Evolutionary conservation across 768 basidiomycete species (phyloP), one percentile per base, ranked within the genome.

Genomic region (Thelephora ganbajun): DNA sequence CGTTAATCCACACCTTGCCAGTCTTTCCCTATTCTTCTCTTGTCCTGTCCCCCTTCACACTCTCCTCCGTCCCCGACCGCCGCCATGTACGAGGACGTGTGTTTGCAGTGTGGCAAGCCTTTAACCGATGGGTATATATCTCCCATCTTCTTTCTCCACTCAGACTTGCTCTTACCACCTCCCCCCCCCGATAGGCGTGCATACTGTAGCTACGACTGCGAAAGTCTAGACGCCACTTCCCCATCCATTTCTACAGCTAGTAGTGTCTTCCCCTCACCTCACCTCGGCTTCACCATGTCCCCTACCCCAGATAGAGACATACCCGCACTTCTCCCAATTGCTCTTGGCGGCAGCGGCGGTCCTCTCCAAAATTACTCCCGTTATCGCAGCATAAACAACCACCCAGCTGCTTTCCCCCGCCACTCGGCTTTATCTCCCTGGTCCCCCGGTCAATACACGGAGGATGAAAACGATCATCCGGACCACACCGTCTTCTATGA

Each of bases 171-270:
- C 39, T 41, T 14, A 41, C 41, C 33, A n/a, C n/a, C n/a, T n/a
- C 18, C 33, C 35, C 23, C 20, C 35, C 6, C 47, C 39, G 56
- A 46, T 50, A 83, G 81, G 48, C 74, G 70, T 50, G 73, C 77
- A 0, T 86, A 84, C 61, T 85, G 83, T 64, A 79, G 76, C 57
- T 76, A 79, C 54, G 71, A 74, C 53, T 86, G 83, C 59, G 74
- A 80, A 57, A 67, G 61, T 50, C 61, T 66, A 43, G 83, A 85
- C 62, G 63, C 73, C 47, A 73, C 76, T 4, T 83, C 81, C 0
- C 80, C 82, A 1, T 77, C 78, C 37, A 69, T 80, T 39, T 82
- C 79, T 30, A 77, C 76, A 5, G 68, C 76, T 5, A 82, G 79
- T 61, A 83, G 81, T 54, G 69, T 75, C 35, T 73, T 80, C 51